Base-by-base conservation (phyloP, 192 early-diverging fungal genomes). In the Coemansia sp. region DNA sequence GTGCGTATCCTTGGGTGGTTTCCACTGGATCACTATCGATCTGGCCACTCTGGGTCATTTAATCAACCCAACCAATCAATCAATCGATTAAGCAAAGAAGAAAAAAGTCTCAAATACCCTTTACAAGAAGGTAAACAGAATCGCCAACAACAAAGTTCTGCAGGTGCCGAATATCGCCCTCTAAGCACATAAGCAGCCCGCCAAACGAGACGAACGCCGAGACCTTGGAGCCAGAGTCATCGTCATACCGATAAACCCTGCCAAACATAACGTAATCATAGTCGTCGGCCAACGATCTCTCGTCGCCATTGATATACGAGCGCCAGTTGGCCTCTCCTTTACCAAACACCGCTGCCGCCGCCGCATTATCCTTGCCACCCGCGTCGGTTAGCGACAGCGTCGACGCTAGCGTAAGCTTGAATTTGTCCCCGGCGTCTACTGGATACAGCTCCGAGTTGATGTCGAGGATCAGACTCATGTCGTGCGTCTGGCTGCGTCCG, bases 221-320 rank as follows among this genome's bases (percentile, higher is more conserved):
- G 19, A 85, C 79, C 77, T 89, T 90, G 10, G 88, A 75, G 5
- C 87, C 85, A 49, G 84, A 85, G 37, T 86, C 82, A 64, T 99
- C 95, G 59, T 98, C 95, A 70, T 91, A 98, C 76, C 94, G 89
- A 85, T 95, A 99, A 19, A 96, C 92, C 74, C 95, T 94, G 54
- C 97, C 97, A 79, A 91, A 94, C 95, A 97, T 98, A 21, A 99
- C 96, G 76, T 99, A 99, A 44, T 99, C 96, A 77, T 93, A 99
- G 42, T 97, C 93, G 58, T 99, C 96, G 6, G 93, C 94, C 69
- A 99, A 75, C 61, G 90, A 88, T 63, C 85, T 69, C 64, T 91
- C 90, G 9, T 74, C 79, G 13, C 86, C 88, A 18, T 80, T 82
- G 41, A 82, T 61, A 39, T 76, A 76, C 50, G 84, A 75, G 68